phyloP scores from a whole-genome alignment of 495 filamentous ascomycete genomes.

The Xanthoparmelia taractica region DNA sequence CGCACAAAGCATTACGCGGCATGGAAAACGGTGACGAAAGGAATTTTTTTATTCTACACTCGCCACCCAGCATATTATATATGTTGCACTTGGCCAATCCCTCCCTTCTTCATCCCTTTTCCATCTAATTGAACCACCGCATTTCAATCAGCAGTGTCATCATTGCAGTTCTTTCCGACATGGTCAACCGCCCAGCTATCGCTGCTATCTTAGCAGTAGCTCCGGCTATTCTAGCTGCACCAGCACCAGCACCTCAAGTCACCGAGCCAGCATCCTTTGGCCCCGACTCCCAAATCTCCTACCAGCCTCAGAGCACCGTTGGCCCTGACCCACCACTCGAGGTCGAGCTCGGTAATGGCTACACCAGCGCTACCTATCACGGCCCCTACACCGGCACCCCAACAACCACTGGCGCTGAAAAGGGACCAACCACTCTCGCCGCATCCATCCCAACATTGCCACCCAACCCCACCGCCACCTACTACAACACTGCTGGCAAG shows the following conservation, averaged over 20 bases:
- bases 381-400: constrained; percentile 52
- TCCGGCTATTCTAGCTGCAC: constrained; percentile 20
- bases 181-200: constrained; percentile 10
- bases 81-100: neutral
- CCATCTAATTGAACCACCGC: neutral
- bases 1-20: neutral
- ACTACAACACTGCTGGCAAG: constrained; percentile 63
- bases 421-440: constrained; percentile 43
- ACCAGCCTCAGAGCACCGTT: constrained; percentile 12
- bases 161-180: neutral
- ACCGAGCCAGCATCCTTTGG: constrained; percentile 22
- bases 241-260: constrained; percentile 23
- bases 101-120: neutral
- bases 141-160: neutral
- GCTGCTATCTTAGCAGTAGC: constrained; percentile 16
- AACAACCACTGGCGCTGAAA: constrained; percentile 50
- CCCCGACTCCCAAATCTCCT: constrained; percentile 19
- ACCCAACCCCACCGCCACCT: constrained; percentile 44
- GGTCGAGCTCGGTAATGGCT: constrained; percentile 19
- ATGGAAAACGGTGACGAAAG: neutral
- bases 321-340: constrained; percentile 20
- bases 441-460: constrained; percentile 43
- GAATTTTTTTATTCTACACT: neutral
- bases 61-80: constrained; percentile 3
- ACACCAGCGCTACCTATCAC: constrained; percentile 31